A percentile compares a stretch with the other conserved stretches of the same genome.
These are phyloP conservation scores for Vitis hybrid DNA, from an alignment of 177 flowering plant species.

Conservation along the genomic window DNA sequence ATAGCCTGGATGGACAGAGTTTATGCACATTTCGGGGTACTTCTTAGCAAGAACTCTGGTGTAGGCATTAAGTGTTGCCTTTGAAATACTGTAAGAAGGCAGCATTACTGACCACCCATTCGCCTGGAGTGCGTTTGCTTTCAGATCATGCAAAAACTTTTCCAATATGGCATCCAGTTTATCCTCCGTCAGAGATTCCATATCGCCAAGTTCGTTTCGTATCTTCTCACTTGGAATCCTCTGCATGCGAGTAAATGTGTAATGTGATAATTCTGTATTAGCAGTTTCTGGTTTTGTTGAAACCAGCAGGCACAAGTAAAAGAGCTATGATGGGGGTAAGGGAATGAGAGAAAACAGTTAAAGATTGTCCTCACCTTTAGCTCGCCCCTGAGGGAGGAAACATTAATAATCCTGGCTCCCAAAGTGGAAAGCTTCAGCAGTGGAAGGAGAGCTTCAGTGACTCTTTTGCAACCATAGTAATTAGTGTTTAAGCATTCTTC, in stretches of 20 bases:
- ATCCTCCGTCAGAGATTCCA: constrained; percentile 50
- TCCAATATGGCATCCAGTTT: constrained; percentile 42
- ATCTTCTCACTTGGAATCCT: constrained; percentile 49
- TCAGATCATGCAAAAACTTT: constrained; percentile 45
- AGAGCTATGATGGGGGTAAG: too few species aligned
- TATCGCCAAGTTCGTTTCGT: constrained; percentile 42
- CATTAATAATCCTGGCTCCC: constrained; percentile 57
- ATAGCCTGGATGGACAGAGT: constrained; percentile 61
- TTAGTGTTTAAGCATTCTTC: constrained; percentile 56
- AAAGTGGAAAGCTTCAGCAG: constrained; percentile 38
- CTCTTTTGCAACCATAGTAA: constrained; percentile 51
- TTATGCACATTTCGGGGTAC: constrained; percentile 47
- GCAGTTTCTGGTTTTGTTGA: too few species aligned
- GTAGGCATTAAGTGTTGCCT: constrained; percentile 62
- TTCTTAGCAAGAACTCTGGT: constrained; percentile 65
- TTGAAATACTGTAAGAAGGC: constrained; percentile 66
- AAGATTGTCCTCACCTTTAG: constrained; percentile 35
- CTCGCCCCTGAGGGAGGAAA: constrained; percentile 52
- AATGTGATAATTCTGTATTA: too few species aligned
- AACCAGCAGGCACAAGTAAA: too few species aligned
- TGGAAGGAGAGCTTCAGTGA: constrained; percentile 62
- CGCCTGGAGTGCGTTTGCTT: constrained; percentile 37
- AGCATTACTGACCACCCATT: constrained; percentile 65
- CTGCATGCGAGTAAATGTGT: constrained; percentile 24
- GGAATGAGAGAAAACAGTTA: too few species aligned